Percentiles rank a stretch among this genome's conserved stretches.
These are phyloP conservation scores for Cordia subcordata DNA, from an alignment of 257 asterid species.

Conservation along the genomic window DNA sequence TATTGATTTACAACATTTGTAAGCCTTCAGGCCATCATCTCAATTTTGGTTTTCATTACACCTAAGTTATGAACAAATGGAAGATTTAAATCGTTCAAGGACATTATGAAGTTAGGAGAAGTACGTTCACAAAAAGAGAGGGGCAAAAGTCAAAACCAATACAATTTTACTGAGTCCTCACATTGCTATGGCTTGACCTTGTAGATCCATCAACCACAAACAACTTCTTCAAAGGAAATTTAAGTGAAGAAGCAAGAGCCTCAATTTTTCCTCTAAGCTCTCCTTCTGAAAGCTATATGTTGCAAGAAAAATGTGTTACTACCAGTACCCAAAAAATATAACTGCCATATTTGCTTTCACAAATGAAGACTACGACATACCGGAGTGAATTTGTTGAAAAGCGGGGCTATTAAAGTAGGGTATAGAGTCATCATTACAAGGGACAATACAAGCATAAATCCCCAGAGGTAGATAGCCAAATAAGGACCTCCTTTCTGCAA, in stretches of 20 bases:
- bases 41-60: too few relatives aligned
- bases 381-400: slow-evolving; percentile 94
- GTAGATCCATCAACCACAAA: slow-evolving; percentile 98
- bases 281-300: slow-evolving; percentile 78
- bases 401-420: slow-evolving; percentile 92
- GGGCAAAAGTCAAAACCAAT: slow-evolving; percentile 5
- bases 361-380: slow-evolving; percentile 34
- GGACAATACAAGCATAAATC: slow-evolving; percentile 69
- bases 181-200: slow-evolving; percentile 97
- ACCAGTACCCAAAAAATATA: neutral
- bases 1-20: too few relatives aligned
- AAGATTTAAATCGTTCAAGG: too few relatives aligned
- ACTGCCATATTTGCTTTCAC: too few relatives aligned
- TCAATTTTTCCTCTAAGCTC: slow-evolving; percentile 83
- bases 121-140: neutral
- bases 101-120: too few relatives aligned
- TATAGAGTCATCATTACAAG: slow-evolving; percentile 91
- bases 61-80: too few relatives aligned
- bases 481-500: slow-evolving; percentile 99
- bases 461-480: slow-evolving; percentile 93
- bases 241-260: slow-evolving; percentile 75
- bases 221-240: slow-evolving; percentile 83
- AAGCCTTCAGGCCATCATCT: too few relatives aligned
- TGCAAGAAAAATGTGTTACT: slow-evolving; percentile 5
- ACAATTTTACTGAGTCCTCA: slow-evolving; percentile 32